phyloP scores from a whole-genome alignment of 768 basidiomycete genomes.

The Lactarius quietus region DNA sequence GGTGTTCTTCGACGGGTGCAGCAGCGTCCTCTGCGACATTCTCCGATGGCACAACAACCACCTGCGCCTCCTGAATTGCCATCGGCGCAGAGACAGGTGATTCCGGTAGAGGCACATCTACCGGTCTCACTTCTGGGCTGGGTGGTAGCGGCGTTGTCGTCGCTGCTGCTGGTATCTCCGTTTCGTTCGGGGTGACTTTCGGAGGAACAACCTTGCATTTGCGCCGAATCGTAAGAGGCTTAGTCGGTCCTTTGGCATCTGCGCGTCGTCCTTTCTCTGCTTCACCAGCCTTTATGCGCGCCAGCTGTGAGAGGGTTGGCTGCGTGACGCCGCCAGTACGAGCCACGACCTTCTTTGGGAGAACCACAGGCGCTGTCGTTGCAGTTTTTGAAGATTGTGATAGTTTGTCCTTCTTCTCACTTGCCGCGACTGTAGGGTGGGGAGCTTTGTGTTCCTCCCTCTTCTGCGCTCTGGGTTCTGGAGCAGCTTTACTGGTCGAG shows the following conservation, averaged over 20 bases:
- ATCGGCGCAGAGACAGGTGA: slow-evolving; percentile 9
- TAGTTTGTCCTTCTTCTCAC: neutral
- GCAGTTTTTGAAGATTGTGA: slow-evolving; percentile 5
- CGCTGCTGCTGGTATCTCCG: slow-evolving; percentile 4
- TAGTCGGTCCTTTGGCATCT: slow-evolving; percentile 14
- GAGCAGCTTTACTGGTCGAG: neutral
- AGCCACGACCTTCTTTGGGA: slow-evolving; percentile 14
- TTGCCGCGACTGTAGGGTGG: neutral
- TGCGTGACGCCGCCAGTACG: slow-evolving; percentile 24
- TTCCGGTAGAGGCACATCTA: slow-evolving; percentile 18
- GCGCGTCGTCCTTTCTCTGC: slow-evolving; percentile 19
- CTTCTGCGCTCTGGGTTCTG: slow-evolving; percentile 5
- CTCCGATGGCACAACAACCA: neutral
- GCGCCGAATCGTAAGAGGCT: slow-evolving; percentile 1
- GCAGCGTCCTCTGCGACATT: neutral
- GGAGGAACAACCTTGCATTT: neutral
- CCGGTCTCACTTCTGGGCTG: slow-evolving; percentile 17
- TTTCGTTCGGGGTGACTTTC: slow-evolving; percentile 6
- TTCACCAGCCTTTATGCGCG: slow-evolving; percentile 24
- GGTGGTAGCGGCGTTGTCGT: slow-evolving; percentile 10
- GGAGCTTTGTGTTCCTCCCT: neutral
- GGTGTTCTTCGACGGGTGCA: neutral
- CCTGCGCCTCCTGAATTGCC: neutral
- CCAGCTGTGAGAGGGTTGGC: slow-evolving; percentile 27
- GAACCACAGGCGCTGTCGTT: neutral